A percentile compares a stretch with the other conserved stretches of the same genome.
phyloP scores from a whole-genome alignment of 164 flowering plant species.

The Vitis labrusca region DNA sequence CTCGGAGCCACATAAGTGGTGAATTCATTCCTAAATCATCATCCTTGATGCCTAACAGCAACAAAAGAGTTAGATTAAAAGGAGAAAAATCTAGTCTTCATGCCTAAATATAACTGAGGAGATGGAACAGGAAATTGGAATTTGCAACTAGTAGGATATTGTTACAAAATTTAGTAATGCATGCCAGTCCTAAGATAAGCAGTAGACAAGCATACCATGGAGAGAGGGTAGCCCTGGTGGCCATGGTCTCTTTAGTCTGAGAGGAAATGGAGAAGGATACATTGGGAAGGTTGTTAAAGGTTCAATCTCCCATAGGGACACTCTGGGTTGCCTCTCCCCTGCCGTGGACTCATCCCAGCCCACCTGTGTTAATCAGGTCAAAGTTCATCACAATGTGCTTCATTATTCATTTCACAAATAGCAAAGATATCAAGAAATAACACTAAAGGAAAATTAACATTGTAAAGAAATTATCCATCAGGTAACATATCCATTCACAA shows the following conservation, averaged over 20 bases:
- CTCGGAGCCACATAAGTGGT: slow-evolving; percentile 81
- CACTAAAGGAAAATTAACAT: neutral
- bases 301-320: slow-evolving; percentile 97
- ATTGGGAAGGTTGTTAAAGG: slow-evolving; percentile 95
- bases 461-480: neutral
- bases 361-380: slow-evolving; percentile 48
- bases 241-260: slow-evolving; percentile 96
- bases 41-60: slow-evolving; percentile 54
- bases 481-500: neutral
- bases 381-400: neutral
- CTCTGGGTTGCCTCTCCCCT: slow-evolving; percentile 98
- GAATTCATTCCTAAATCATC: slow-evolving; percentile 78
- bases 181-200: neutral
- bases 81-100: neutral
- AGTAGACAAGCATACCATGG: slow-evolving; percentile 45
- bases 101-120: neutral
- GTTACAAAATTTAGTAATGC: neutral
- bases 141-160: neutral
- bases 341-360: slow-evolving; percentile 99
- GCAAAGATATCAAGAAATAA: neutral
- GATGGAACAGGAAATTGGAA: neutral
- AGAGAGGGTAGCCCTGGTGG: slow-evolving; percentile 76
- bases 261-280: slow-evolving; percentile 92
- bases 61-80: neutral
- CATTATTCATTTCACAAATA: neutral